These are phyloP conservation scores for Hypomyces rosellus DNA, from an alignment of 2,329 filamentous ascomycete genomes.

Conservation along the genomic window DNA sequence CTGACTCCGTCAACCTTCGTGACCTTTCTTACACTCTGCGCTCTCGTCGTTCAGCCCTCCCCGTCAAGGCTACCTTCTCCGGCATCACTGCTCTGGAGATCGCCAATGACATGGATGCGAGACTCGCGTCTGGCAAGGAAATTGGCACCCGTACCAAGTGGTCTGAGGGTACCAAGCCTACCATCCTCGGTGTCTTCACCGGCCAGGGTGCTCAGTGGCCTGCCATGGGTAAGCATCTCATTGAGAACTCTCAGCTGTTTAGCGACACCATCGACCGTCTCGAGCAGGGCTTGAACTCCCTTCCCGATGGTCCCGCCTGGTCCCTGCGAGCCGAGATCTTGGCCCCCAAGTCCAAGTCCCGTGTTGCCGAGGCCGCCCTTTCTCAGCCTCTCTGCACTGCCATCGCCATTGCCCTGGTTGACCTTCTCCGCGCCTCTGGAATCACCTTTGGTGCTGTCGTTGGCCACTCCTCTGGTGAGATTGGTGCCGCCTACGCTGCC, in stretches of 20 bases:
- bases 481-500: slow-evolving; percentile 44
- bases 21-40: neutral
- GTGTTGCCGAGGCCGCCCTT: slow-evolving; percentile 17
- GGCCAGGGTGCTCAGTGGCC: slow-evolving; percentile 29
- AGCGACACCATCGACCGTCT: neutral
- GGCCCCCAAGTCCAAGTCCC: neutral
- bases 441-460: slow-evolving; percentile 31
- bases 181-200: slow-evolving; percentile 20
- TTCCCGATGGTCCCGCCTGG: slow-evolving; percentile 5
- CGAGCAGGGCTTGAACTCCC: neutral
- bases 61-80: neutral
- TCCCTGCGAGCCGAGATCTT: slow-evolving; percentile 3
- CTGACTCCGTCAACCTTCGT: neutral
- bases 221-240: slow-evolving; percentile 3
- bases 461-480: slow-evolving; percentile 45
- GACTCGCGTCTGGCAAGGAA: neutral
- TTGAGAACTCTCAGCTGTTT: slow-evolving; percentile 13
- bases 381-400: slow-evolving; percentile 26
- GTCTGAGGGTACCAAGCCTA: neutral
- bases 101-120: neutral
- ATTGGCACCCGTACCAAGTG: neutral
- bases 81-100: neutral
- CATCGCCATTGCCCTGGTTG: slow-evolving; percentile 22
- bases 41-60: neutral
- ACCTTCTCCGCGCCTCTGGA: slow-evolving; percentile 22